Conservation (phyloP, 108 stramenopile genomes). For the Cyclotella baltica region DNA sequence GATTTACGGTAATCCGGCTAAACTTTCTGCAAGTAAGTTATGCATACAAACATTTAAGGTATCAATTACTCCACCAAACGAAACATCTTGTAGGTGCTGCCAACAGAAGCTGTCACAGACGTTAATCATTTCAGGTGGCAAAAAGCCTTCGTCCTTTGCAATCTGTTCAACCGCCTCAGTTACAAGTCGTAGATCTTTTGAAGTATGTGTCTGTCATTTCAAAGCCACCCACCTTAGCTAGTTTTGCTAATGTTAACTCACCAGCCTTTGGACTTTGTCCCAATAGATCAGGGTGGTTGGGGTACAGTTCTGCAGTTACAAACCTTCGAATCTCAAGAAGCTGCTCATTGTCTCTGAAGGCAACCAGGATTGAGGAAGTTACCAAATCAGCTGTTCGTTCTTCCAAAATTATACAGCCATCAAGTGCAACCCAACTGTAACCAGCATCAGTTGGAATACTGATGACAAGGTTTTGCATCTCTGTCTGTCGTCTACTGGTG, state of each 20-base stretch:
- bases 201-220: constrained; percentile 15
- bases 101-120: constrained; percentile 16
- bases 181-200: constrained; percentile 5
- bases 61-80: neutral
- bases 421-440: neutral
- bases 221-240: constrained; percentile 13
- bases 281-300: neutral
- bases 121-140: neutral
- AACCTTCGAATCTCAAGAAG: constrained; percentile 1
- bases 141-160: neutral
- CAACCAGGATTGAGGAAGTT: neutral
- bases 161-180: neutral
- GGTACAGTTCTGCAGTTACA: neutral
- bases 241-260: constrained; percentile 21
- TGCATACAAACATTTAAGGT: neutral
- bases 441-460: neutral
- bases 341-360: neutral
- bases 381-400: neutral
- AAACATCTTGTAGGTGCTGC: constrained; percentile 26
- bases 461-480: constrained; percentile 5
- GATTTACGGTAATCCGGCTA: neutral
- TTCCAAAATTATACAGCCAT: neutral
- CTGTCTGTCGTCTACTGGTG: constrained; percentile 11
- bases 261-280: neutral
- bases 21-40: neutral